Evolutionary conservation across 176 grass and related monocot genomes (phyloP).

Genomic region (Rhynchospora pubera): DNA sequence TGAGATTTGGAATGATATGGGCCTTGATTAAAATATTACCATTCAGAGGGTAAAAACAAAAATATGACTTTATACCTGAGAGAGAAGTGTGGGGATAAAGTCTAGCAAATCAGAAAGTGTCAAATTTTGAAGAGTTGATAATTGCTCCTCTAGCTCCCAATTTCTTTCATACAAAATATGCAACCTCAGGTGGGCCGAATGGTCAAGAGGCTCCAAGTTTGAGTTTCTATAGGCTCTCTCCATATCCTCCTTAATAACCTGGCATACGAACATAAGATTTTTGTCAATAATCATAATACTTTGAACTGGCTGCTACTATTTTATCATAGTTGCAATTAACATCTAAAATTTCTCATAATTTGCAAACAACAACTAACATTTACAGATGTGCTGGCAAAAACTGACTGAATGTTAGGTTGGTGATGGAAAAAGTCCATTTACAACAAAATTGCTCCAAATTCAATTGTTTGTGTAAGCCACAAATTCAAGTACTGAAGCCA

Average conservation of each 20-base stretch:
- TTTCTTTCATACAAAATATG: slow-evolving; percentile 64
- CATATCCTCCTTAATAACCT: slow-evolving; percentile 97
- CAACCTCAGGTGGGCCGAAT: slow-evolving; percentile 76
- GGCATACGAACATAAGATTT: not conserved
- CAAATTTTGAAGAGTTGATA: slow-evolving; percentile 47
- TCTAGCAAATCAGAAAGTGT: slow-evolving; percentile 51
- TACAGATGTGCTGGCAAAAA: not conserved
- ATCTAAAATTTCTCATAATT: no score
- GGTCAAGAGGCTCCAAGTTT: slow-evolving; percentile 79
- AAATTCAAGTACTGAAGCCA: no score
- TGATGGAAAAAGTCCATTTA: no score
- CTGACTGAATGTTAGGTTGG: no score
- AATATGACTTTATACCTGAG: slow-evolving; percentile 41
- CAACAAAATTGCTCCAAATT: no score
- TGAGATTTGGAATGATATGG: not conserved
- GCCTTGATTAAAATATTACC: not conserved
- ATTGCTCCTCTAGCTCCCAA: slow-evolving; percentile 74
- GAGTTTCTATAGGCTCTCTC: slow-evolving; percentile 81
- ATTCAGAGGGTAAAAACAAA: not conserved
- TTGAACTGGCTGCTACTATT: no score
- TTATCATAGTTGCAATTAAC: no score
- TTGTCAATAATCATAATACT: not conserved
- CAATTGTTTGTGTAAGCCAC: no score
- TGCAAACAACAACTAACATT: not conserved
- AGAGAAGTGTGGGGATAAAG: slow-evolving; percentile 60